Conservation (phyloP, 176 grass and related monocot species). For the Carex parvula region DNA sequence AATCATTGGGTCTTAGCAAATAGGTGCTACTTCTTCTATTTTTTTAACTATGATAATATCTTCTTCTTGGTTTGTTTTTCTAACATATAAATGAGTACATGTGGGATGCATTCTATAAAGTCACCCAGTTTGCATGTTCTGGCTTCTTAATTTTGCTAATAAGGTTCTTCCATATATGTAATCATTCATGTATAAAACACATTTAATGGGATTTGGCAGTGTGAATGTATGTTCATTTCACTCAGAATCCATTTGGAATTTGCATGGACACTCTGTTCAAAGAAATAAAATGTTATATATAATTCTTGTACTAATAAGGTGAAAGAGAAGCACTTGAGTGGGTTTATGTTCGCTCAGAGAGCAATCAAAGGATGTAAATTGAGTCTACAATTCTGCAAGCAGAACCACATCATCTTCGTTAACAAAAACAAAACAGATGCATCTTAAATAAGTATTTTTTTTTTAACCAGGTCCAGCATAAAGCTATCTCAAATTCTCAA, state of each 20-base stretch:
- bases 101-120: background rate
- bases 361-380: too few relatives aligned
- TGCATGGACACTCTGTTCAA: background rate
- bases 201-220: background rate
- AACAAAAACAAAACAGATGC: too few relatives aligned
- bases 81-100: background rate
- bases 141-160: background rate
- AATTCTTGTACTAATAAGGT: too few relatives aligned
- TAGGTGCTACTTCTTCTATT: background rate
- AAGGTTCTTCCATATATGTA: background rate
- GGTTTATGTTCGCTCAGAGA: too few relatives aligned
- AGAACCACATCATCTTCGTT: too few relatives aligned
- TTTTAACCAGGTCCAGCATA: too few relatives aligned
- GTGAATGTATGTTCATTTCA: background rate
- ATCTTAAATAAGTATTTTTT: too few relatives aligned
- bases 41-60: too few relatives aligned
- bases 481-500: too few relatives aligned
- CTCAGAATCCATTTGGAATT: background rate
- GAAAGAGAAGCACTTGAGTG: too few relatives aligned
- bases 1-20: constrained; percentile 17
- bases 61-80: background rate
- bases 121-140: background rate
- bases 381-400: too few relatives aligned
- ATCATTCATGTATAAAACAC: background rate
- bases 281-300: too few relatives aligned